These are phyloP conservation scores for Apophysomyces trapeziformis DNA, from an alignment of 371 early-diverging fungal species.

Conservation along the genomic window DNA sequence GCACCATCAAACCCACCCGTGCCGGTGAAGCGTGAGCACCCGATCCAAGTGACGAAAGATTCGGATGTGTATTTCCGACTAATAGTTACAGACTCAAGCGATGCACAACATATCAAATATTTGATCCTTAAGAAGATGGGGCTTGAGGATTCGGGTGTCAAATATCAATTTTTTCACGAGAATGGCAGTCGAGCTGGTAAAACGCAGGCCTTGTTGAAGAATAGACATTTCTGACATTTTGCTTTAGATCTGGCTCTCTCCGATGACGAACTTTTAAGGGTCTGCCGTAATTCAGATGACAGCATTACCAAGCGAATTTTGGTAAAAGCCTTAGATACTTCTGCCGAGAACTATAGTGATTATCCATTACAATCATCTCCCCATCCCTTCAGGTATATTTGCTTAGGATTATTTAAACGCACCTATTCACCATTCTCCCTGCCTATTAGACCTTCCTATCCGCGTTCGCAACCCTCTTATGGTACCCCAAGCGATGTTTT, in stretches of 20 bases:
- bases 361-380: not conserved
- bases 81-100: slow-evolving; percentile 47
- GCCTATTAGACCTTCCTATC: no score
- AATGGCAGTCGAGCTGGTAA: slow-evolving; percentile 48
- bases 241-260: slow-evolving; percentile 37
- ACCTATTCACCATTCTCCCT: not conserved
- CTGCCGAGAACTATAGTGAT: slow-evolving; percentile 9
- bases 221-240: not conserved
- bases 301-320: slow-evolving; percentile 43
- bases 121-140: slow-evolving; percentile 47
- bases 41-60: slow-evolving; percentile 42
- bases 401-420: not conserved
- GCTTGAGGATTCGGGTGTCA: slow-evolving; percentile 31
- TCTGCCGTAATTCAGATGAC: slow-evolving; percentile 50
- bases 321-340: slow-evolving; percentile 31
- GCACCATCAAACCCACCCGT: not conserved
- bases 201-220: not conserved
- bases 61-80: slow-evolving; percentile 47
- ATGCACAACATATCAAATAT: slow-evolving; percentile 40
- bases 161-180: slow-evolving; percentile 48
- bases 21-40: slow-evolving; percentile 22
- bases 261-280: slow-evolving; percentile 40
- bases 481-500: slow-evolving; percentile 2
- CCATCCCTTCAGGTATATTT: slow-evolving; percentile 13
- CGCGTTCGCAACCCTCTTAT: not conserved